Conservation (phyloP, 2,329 filamentous ascomycete species). For the Talaromyces sp. region DNA sequence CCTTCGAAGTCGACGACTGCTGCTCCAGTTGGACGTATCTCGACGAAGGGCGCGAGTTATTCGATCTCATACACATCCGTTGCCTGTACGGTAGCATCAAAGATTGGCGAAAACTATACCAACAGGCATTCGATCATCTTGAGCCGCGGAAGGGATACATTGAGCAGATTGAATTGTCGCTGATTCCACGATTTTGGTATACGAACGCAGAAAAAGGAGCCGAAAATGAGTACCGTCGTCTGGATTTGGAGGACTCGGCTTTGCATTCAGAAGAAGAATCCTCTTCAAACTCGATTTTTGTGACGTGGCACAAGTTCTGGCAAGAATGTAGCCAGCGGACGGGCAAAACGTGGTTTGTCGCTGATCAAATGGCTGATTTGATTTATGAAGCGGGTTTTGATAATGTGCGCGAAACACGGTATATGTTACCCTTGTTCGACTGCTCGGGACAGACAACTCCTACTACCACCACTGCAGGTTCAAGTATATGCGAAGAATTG, state of each 20-base stretch:
- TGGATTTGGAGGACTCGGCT: neutral
- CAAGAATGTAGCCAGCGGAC: constrained; percentile 26
- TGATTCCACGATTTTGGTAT: constrained; percentile 25
- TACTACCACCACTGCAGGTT: neutral
- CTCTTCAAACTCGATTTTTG: constrained; percentile 25
- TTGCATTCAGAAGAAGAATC: neutral
- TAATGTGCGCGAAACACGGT: constrained; percentile 23
- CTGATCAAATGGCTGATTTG: constrained; percentile 23
- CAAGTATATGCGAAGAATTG: neutral
- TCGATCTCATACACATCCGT: constrained; percentile 43
- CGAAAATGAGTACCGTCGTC: neutral
- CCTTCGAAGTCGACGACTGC: constrained; percentile 32
- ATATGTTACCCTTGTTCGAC: constrained; percentile 20
- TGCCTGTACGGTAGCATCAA: constrained; percentile 31
- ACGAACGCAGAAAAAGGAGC: constrained; percentile 23
- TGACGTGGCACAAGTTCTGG: constrained; percentile 17
- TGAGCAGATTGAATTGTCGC: constrained; percentile 39
- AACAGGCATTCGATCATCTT: constrained; percentile 31
- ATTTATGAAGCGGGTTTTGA: constrained; percentile 25
- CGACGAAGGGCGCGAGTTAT: constrained; percentile 25
- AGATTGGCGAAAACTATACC: constrained; percentile 32
- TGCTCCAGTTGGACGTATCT: constrained; percentile 32
- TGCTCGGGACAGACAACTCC: neutral
- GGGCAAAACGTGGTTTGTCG: constrained; percentile 21
- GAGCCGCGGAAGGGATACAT: constrained; percentile 32